Conservation (phyloP, 805 yeast genomes). For the Jamesozyma jinghongensis region DNA sequence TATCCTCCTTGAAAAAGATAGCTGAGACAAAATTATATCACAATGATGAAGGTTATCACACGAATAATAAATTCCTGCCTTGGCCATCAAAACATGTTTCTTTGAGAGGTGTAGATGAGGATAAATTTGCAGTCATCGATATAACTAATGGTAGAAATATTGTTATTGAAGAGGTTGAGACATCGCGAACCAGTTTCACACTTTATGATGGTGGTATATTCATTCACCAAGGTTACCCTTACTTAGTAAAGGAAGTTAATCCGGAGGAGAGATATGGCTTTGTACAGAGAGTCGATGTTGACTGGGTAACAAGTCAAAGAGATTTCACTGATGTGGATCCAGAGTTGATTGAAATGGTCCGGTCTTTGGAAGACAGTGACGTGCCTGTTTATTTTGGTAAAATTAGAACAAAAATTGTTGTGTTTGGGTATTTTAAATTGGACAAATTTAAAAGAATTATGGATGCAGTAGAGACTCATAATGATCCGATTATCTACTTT, state of each 20-base stretch:
- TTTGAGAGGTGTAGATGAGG: constrained; percentile 76
- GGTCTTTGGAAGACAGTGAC: constrained; percentile 42
- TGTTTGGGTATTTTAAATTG: constrained; percentile 88
- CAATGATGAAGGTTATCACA: constrained; percentile 42
- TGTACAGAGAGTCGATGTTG: constrained; percentile 82
- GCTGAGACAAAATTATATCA: constrained; percentile 35
- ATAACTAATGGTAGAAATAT: constrained; percentile 65
- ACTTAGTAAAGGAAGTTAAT: constrained; percentile 76
- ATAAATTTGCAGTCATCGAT: constrained; percentile 81
- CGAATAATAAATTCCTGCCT: constrained; percentile 55
- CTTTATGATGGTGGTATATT: constrained; percentile 88
- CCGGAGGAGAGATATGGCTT: constrained; percentile 71
- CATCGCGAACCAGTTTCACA: constrained; percentile 81
- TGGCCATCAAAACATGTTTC: constrained; percentile 75
- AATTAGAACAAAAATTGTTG: constrained; percentile 61
- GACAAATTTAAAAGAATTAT: constrained; percentile 69
- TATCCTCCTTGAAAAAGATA: constrained; percentile 25
- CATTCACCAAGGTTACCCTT: constrained; percentile 88
- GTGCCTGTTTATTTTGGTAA: constrained; percentile 70
- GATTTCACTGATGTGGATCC: constrained; percentile 95
- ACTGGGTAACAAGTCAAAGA: constrained; percentile 87
- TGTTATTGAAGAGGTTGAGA: constrained; percentile 84
- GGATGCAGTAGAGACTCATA: constrained; percentile 86
- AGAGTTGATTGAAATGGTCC: constrained; percentile 51
- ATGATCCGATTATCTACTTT: constrained; percentile 63